These are phyloP conservation scores for Citrus glauca DNA, from an alignment of 345 rosid species.

Conservation along the genomic window DNA sequence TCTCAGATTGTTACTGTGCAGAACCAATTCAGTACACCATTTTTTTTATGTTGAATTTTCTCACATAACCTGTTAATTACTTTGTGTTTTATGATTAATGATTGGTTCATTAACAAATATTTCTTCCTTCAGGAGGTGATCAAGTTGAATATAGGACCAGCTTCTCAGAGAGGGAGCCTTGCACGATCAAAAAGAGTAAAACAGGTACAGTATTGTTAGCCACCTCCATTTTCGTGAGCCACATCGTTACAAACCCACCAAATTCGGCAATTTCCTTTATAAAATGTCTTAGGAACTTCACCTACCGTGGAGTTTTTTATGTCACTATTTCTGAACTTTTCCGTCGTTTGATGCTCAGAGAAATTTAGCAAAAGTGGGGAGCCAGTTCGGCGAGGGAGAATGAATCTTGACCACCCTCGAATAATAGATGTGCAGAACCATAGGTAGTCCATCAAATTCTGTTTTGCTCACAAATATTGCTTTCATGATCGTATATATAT, in stretches of 20 bases:
- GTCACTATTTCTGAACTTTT: background rate
- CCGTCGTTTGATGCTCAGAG: constrained; percentile 45
- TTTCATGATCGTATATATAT: background rate
- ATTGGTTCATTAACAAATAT: constrained; percentile 6
- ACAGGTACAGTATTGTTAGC: constrained; percentile 45
- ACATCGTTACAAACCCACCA: background rate
- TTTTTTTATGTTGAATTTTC: background rate
- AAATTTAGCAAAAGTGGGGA: constrained; percentile 67
- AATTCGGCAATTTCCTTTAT: background rate
- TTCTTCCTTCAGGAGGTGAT: constrained; percentile 47
- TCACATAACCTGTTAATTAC: background rate
- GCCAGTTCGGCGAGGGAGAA: constrained; percentile 62
- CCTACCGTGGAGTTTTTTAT: background rate
- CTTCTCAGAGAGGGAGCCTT: constrained; percentile 76
- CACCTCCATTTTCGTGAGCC: background rate
- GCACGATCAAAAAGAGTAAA: constrained; percentile 80
- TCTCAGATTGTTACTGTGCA: background rate
- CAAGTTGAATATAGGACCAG: constrained; percentile 61
- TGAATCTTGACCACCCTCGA: constrained; percentile 92
- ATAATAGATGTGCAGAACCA: constrained; percentile 93
- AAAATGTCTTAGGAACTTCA: constrained; percentile 4
- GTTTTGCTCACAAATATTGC: background rate
- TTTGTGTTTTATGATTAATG: background rate
- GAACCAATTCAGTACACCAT: background rate
- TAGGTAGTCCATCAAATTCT: constrained; percentile 40